Conservation (phyloP, 1,139 yeast species). For the Pichia sp. region DNA sequence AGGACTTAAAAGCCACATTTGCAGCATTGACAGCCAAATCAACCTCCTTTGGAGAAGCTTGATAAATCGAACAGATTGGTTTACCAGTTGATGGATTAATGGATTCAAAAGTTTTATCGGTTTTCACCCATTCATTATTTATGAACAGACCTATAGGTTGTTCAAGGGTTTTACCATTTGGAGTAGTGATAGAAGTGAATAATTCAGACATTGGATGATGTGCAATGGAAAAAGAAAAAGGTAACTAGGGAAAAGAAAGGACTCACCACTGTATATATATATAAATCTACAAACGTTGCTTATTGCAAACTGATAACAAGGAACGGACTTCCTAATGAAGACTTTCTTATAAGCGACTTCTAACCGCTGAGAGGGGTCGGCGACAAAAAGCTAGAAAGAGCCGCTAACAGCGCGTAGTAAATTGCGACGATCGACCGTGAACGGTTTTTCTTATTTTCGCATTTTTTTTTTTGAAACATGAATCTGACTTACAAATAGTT, state of each 20-base stretch:
- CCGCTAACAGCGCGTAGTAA: background rate
- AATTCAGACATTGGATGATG: slow-evolving; percentile 10
- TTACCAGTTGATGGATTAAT: slow-evolving; percentile 59
- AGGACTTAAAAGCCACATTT: slow-evolving; percentile 47
- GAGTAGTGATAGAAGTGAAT: slow-evolving; percentile 44
- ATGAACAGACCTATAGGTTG: slow-evolving; percentile 79
- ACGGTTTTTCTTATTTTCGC: background rate
- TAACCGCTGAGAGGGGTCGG: background rate
- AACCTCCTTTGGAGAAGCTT: slow-evolving; percentile 58
- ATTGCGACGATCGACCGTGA: background rate
- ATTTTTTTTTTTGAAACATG: background rate
- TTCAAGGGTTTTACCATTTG: slow-evolving; percentile 50
- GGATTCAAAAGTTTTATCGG: slow-evolving; percentile 43
- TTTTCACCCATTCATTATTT: slow-evolving; percentile 65
- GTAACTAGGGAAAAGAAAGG: background rate
- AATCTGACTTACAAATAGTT: background rate
- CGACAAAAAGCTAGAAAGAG: background rate
- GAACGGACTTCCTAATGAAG: background rate
- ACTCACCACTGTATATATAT: background rate
- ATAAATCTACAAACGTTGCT: too few species aligned
- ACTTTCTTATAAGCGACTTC: background rate
- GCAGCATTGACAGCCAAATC: slow-evolving; percentile 60
- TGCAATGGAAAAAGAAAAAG: background rate
- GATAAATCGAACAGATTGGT: slow-evolving; percentile 56
- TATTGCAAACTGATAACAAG: background rate